phyloP scores from a whole-genome alignment of 257 asterid species.

The Cordia subcordata region DNA sequence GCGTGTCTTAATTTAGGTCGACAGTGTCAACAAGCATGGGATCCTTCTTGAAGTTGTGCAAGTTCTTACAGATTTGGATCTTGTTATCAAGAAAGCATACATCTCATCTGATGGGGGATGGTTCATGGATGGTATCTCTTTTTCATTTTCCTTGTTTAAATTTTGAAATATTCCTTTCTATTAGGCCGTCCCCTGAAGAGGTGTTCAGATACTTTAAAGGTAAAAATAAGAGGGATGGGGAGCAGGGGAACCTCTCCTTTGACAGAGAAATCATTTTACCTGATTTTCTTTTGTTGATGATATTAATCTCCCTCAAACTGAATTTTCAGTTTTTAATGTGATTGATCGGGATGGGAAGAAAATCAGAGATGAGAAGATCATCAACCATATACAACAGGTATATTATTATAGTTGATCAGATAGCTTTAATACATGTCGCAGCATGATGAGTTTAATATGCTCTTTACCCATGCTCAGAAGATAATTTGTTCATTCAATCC shows the following conservation, averaged over 20 bases:
- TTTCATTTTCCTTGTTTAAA: too few species aligned
- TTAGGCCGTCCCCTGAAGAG: too few species aligned
- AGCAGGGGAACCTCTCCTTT: too few species aligned
- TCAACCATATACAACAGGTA: slow-evolving; percentile 64
- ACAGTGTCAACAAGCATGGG: slow-evolving; percentile 71
- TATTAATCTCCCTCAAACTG: neutral
- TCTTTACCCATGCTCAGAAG: neutral
- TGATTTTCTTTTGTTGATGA: neutral
- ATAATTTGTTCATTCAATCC: neutral
- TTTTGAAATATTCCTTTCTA: neutral
- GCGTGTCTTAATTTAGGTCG: slow-evolving; percentile 42
- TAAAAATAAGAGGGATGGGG: too few species aligned
- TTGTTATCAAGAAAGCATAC: slow-evolving; percentile 71
- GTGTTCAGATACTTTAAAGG: too few species aligned
- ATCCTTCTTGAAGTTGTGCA: slow-evolving; percentile 71
- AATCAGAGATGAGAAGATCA: slow-evolving; percentile 47
- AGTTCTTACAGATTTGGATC: slow-evolving; percentile 72
- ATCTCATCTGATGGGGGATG: slow-evolving; percentile 83
- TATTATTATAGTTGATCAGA: neutral
- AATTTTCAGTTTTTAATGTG: slow-evolving; percentile 60
- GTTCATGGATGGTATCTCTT: slow-evolving; percentile 75
- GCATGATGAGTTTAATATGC: too few species aligned
- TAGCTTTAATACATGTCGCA: too few species aligned
- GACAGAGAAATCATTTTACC: too few species aligned
- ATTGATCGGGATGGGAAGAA: slow-evolving; percentile 52